Conservation (phyloP, 768 basidiomycete genomes). For the Leccinum rimulosum region DNA sequence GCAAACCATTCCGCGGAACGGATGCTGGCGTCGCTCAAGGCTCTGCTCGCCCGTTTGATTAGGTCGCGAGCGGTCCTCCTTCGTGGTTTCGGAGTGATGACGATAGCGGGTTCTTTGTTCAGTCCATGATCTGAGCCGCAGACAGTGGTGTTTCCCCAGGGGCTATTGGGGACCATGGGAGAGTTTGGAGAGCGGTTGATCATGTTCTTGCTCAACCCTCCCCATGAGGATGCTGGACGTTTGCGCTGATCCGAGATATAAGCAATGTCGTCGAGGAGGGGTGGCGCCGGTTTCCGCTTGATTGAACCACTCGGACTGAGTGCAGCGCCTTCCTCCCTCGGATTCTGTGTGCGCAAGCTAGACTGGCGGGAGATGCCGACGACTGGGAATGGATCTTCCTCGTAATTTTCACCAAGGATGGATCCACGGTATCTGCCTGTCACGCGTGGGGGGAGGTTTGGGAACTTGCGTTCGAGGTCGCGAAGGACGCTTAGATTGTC, state of each 20-base stretch:
- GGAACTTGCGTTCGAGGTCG: constrained; percentile 54
- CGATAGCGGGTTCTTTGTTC: constrained; percentile 5
- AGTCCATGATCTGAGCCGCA: neutral
- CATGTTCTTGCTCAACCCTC: constrained; percentile 17
- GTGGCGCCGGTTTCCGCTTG: constrained; percentile 31
- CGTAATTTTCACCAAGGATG: constrained; percentile 22
- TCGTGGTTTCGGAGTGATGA: constrained; percentile 12
- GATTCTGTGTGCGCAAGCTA: constrained; percentile 13
- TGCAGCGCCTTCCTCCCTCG: constrained; percentile 14
- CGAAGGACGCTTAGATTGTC: constrained; percentile 47
- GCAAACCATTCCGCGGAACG: constrained; percentile 33
- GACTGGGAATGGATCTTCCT: constrained; percentile 22
- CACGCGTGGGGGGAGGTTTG: constrained; percentile 42
- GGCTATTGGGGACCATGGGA: constrained; percentile 7
- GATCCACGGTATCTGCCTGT: constrained; percentile 28
- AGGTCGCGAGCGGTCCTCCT: constrained; percentile 16
- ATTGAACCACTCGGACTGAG: constrained; percentile 24
- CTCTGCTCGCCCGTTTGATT: constrained; percentile 20
- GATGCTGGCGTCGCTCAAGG: constrained; percentile 27
- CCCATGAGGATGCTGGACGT: constrained; percentile 21
- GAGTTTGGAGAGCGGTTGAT: neutral
- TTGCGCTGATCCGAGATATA: constrained; percentile 4
- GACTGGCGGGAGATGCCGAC: constrained; percentile 26
- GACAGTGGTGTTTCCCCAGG: constrained; percentile 5
- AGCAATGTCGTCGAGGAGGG: constrained; percentile 21